Base-by-base conservation (phyloP, 441 rosid genomes). In the Erodium moschatum region DNA sequence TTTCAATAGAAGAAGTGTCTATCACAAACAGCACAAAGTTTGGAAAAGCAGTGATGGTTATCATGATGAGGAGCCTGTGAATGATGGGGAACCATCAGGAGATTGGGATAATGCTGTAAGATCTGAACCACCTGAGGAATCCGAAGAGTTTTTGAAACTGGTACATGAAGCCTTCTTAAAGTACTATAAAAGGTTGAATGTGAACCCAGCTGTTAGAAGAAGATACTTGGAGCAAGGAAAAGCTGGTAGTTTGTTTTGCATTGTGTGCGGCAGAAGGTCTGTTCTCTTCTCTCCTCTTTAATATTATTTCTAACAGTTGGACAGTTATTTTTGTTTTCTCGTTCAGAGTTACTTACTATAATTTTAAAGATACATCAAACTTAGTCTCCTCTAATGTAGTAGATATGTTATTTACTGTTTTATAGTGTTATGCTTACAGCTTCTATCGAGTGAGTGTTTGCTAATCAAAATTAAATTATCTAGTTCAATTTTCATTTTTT, bases 241-340 rank as follows among this genome's bases (percentile, higher is more conserved):
- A 72, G 86, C 85, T 56, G 88, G 88, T 77, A 80, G 84, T 69
- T 81, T 87, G 79, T 84, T 83, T 80, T 87, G 92, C 87, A 74
- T 83, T 64, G 83, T 85, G 2, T 87, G 92, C 67, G 85, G 89
- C 75, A 82, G 81, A 35, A 35, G 42, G 86, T 76, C 65, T 75
- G 80, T 81, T 80, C 70, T 74, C 77, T 79, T 84, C 68, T 76
- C 67, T 54, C 24, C 67, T 46, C 31, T 29, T 29, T 29, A 4
- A 42, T 65, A 67, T 72, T 69, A 66, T 67, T 66, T 68, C 71
- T 69, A 52, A 63, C 67, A 42, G 29, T 64, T 74, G 69, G 70
- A 52, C 66, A 40, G 40, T 31, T 73, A 27, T 75, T 74, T 76
- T 74, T 69, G 67, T 66, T n/a, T 70, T 68, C 70, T 69, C 75